Base-by-base conservation (phyloP, 306 rosid genomes). In the Rosa multiflora region DNA sequence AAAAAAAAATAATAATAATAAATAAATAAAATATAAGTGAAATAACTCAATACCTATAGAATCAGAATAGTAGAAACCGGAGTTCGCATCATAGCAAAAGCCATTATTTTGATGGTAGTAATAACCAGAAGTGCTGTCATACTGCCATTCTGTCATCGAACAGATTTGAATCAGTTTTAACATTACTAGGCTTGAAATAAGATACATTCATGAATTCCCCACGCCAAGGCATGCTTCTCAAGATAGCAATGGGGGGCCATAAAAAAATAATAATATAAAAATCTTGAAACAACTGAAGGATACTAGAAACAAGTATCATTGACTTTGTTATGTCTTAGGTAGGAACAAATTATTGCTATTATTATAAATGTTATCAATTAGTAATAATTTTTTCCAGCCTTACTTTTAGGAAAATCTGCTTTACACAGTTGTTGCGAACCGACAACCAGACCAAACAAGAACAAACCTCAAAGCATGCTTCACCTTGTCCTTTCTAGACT, bases 61-160 rank as follows among this genome's bases (percentile, higher is more conserved):
- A 81, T 93, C 97, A 42, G 94, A 91, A 86, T 90, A 93, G 86
- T 93, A 95, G 86, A 95, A 95, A 80, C 97, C 99, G 0, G 96
- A 93, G 78, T 89, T 93, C 6, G 92, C 86, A 79, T 95, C 98
- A 75, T 90, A 85, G 82, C 82, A 87, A 83, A 95, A 93, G 53
- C 97, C 98, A 77, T 95, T 95, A 73, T 88, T 88, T 81, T 88
- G 87, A 83, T 91, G 88, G 86, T 86, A 91, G 86, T 90, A 91
- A 86, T 95, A 93, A 72, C 98, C 98, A 10, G 98, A 88, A 80
- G 84, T 56, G 83, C 91, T 90, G 86, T 95, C 95, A 15, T 84
- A 70, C 84, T 89, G 89, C 99, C 98, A 95, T 81, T 87, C 97
- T 95, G 92, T 87, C 88, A 90, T 69, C 87, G 84, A 84, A 46